Evolutionary conservation across 2,329 filamentous ascomycete genomes (phyloP).

Genomic region (Calonectria leucothoes): DNA sequence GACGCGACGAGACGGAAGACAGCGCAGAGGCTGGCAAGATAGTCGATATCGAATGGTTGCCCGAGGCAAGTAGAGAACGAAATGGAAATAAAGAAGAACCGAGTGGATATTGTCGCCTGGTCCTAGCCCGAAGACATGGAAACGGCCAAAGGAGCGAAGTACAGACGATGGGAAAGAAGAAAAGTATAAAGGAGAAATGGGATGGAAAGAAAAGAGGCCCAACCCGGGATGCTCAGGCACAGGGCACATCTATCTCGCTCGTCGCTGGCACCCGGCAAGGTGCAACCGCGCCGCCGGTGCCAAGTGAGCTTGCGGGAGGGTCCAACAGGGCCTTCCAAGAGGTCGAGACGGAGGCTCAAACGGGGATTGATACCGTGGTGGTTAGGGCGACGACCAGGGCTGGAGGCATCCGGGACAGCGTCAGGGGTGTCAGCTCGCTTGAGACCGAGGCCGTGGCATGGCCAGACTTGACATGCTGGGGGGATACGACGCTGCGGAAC

Average conservation of each 20-base stretch:
- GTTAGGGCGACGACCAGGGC: conserved; percentile 32
- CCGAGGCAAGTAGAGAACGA: conserved; percentile 34
- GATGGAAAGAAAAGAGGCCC: conserved; percentile 21
- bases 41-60: conserved; percentile 31
- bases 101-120: conserved; percentile 27
- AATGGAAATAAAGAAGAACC: conserved; percentile 5
- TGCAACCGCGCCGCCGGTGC: conserved; percentile 10
- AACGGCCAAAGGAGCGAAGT: conserved; percentile 27
- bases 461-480: background rate
- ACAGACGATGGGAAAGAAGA: conserved; percentile 30
- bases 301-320: conserved; percentile 18
- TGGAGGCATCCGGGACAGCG: background rate
- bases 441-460: conserved; percentile 26
- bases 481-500: background rate
- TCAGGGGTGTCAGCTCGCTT: conserved; percentile 18
- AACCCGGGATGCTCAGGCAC: background rate
- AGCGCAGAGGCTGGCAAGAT: background rate
- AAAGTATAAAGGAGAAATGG: conserved; percentile 13
- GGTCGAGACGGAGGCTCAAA: conserved; percentile 39
- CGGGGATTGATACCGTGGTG: conserved; percentile 36
- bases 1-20: conserved; percentile 10
- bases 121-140: conserved; percentile 30
- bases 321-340: conserved; percentile 17
- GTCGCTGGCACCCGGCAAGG: background rate
- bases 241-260: background rate